Percentiles rank a stretch among this genome's conserved stretches.
These are phyloP conservation scores for Entomortierella chlamydospora DNA, from an alignment of 192 early-diverging fungal species.

Conservation along the genomic window DNA sequence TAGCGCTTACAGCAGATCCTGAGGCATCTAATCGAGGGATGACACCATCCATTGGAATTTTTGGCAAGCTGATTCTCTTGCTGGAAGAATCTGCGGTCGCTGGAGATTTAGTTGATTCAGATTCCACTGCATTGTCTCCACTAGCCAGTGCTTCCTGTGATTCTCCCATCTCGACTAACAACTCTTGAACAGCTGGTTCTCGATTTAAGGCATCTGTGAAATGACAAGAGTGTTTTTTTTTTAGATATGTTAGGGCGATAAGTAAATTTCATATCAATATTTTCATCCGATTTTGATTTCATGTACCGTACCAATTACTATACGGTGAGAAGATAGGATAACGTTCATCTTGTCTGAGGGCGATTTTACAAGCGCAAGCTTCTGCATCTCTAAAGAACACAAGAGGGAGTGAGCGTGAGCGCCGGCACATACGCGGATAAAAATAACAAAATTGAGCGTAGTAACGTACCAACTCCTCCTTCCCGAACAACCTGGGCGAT, in stretches of 20 bases:
- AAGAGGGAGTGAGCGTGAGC: too few relatives aligned
- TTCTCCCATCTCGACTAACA: constrained; percentile 18
- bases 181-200: constrained; percentile 41
- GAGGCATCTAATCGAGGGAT: constrained; percentile 11
- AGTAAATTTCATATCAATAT: too few relatives aligned
- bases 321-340: constrained; percentile 53
- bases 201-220: constrained; percentile 29
- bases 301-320: constrained; percentile 59
- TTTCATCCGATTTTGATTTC: too few relatives aligned
- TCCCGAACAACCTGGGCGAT: constrained; percentile 55
- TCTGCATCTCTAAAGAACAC: constrained; percentile 44
- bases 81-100: background rate
- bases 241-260: too few relatives aligned
- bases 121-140: background rate
- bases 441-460: background rate
- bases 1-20: background rate
- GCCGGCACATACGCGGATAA: background rate
- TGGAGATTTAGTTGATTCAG: background rate
- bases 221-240: background rate
- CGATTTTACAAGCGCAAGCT: constrained; percentile 49
- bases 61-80: constrained; percentile 28
- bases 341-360: constrained; percentile 60
- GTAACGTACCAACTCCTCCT: constrained; percentile 43
- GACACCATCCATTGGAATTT: constrained; percentile 37
- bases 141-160: background rate